Conservation (phyloP, 805 yeast species). For the Candida andamanensis region DNA sequence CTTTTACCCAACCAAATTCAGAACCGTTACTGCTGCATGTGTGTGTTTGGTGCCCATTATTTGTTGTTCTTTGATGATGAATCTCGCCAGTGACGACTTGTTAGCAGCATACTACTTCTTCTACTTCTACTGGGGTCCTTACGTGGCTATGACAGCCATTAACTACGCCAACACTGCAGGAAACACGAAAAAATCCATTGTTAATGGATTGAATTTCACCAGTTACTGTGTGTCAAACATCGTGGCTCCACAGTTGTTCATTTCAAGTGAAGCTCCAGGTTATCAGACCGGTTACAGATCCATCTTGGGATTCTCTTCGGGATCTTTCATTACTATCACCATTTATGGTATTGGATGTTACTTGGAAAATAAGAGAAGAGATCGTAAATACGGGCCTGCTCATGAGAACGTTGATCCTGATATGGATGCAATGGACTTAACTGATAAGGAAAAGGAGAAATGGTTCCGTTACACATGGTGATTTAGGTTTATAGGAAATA, state of each 20-base stretch:
- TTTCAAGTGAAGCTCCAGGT: conserved; percentile 39
- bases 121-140: conserved; percentile 52
- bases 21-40: conserved; percentile 17
- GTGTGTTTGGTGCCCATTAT: conserved; percentile 29
- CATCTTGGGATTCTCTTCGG: conserved; percentile 45
- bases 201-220: conserved; percentile 40
- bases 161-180: conserved; percentile 51
- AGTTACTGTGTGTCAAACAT: conserved; percentile 51
- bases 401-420: conserved; percentile 31
- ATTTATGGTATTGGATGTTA: conserved; percentile 38
- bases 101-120: conserved; percentile 45
- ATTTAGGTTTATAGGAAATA: too few relatives aligned
- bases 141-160: conserved; percentile 29
- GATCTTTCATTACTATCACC: conserved; percentile 39
- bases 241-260: conserved; percentile 52
- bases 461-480: conserved; percentile 14
- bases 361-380: conserved; percentile 50
- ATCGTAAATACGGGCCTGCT: conserved; percentile 23
- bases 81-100: conserved; percentile 35
- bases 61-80: conserved; percentile 36
- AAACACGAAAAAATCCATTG: conserved; percentile 49
- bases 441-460: conserved; percentile 53
- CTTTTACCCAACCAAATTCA: conserved; percentile 11
- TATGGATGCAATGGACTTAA: conserved; percentile 44
- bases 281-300: conserved; percentile 54